phyloP scores from a whole-genome alignment of 1,139 yeast species.

The Candida tetrigidarum region DNA sequence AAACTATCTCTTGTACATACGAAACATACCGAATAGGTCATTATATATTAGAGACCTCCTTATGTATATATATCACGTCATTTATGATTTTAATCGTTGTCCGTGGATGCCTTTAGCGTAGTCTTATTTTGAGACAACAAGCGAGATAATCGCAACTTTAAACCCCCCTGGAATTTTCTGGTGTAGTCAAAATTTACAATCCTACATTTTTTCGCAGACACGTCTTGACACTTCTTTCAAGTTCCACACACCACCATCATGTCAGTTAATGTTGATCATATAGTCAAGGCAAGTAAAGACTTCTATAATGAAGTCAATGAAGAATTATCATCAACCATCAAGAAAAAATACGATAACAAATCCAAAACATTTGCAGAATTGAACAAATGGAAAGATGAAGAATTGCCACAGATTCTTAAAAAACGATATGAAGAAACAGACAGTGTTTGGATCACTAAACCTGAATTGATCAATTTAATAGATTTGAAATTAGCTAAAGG shows the following conservation, averaged over 20 bases:
- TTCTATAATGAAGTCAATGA: slow-evolving; percentile 16
- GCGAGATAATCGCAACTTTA: no score
- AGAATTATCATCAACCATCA: slow-evolving; percentile 20
- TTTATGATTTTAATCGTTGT: not conserved
- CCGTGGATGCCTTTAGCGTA: no score
- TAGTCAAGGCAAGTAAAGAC: slow-evolving; percentile 13
- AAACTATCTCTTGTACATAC: not conserved
- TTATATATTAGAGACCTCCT: no score
- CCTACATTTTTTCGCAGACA: not conserved
- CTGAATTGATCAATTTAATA: slow-evolving; percentile 44
- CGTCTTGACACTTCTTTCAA: not conserved
- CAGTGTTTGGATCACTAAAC: slow-evolving; percentile 33
- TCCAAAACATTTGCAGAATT: slow-evolving; percentile 33
- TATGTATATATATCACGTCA: not conserved
- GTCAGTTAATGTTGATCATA: slow-evolving; percentile 11
- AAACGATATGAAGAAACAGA: slow-evolving; percentile 22
- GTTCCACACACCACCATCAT: no score
- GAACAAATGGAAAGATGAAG: slow-evolving; percentile 37
- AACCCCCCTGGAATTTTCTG: no score
- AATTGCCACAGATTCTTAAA: slow-evolving; percentile 30
- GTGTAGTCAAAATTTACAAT: no score
- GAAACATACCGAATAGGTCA: no score
- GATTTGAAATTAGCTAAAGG: slow-evolving; percentile 58
- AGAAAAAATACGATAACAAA: slow-evolving; percentile 23
- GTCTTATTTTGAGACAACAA: no score